phyloP scores from a whole-genome alignment of 2,329 filamentous ascomycete species.

The Sporothrix humicola region DNA sequence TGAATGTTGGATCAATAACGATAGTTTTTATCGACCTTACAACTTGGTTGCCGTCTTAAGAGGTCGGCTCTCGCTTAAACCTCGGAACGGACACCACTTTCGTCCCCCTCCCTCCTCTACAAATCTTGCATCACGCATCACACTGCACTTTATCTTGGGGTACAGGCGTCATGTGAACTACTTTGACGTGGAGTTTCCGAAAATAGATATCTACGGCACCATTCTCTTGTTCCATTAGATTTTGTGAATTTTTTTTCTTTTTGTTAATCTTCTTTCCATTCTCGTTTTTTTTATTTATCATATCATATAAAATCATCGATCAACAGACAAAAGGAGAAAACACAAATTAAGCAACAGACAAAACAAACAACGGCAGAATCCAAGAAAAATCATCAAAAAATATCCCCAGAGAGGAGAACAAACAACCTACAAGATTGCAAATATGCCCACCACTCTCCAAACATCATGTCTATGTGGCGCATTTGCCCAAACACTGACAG shows the following conservation, averaged over 20 bases:
- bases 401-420: not conserved
- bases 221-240: not conserved
- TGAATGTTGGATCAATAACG: too few relatives aligned
- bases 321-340: not conserved
- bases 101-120: conserved; percentile 15
- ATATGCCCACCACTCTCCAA: conserved; percentile 21
- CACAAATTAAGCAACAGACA: not conserved
- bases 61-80: conserved; percentile 20
- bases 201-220: too few relatives aligned
- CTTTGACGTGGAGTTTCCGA: not conserved
- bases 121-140: not conserved
- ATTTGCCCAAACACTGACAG: conserved; percentile 31
- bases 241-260: not conserved
- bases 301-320: not conserved
- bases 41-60: not conserved
- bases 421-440: not conserved
- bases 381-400: not conserved
- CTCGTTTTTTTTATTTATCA: not conserved
- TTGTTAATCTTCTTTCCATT: not conserved
- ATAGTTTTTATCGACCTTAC: not conserved
- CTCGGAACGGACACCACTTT: conserved; percentile 2
- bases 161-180: not conserved
- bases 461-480: conserved; percentile 41
- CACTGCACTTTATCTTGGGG: not conserved
- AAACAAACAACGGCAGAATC: not conserved